Conservation (phyloP, 768 basidiomycete species). For the Tulasnella sp. region DNA sequence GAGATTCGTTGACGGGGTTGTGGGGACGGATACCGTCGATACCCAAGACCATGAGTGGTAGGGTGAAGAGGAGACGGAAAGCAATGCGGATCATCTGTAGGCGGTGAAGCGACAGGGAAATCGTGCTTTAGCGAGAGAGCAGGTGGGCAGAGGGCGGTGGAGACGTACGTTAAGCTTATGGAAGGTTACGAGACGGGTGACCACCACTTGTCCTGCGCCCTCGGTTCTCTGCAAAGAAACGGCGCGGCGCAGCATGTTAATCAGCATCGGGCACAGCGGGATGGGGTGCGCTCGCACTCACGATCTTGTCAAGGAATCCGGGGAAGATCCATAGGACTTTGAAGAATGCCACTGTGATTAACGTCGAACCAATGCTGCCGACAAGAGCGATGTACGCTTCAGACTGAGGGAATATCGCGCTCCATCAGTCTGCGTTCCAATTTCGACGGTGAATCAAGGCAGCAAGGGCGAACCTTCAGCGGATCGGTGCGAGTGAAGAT, state of each 20-base stretch:
- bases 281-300: background rate
- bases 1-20: slow-evolving; percentile 25
- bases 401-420: slow-evolving; percentile 43
- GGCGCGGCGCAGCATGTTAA: background rate
- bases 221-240: slow-evolving; percentile 42
- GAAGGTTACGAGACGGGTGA: slow-evolving; percentile 68
- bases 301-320: slow-evolving; percentile 62
- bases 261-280: background rate
- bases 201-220: slow-evolving; percentile 69
- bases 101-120: background rate
- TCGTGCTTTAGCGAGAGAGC: background rate
- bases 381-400: slow-evolving; percentile 72
- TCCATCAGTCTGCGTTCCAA: background rate
- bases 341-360: slow-evolving; percentile 65
- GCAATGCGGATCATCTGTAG: slow-evolving; percentile 61
- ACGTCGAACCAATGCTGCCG: slow-evolving; percentile 54
- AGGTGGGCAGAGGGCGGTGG: background rate
- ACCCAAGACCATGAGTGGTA: slow-evolving; percentile 62
- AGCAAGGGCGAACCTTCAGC: slow-evolving; percentile 46
- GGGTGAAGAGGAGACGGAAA: slow-evolving; percentile 68
- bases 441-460: background rate
- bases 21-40: slow-evolving; percentile 55
- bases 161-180: slow-evolving; percentile 69
- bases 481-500: slow-evolving; percentile 56
- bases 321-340: slow-evolving; percentile 64